Evolutionary conservation across 2,329 filamentous ascomycete species (phyloP).

Genomic region (Colletotrichum musicola): DNA sequence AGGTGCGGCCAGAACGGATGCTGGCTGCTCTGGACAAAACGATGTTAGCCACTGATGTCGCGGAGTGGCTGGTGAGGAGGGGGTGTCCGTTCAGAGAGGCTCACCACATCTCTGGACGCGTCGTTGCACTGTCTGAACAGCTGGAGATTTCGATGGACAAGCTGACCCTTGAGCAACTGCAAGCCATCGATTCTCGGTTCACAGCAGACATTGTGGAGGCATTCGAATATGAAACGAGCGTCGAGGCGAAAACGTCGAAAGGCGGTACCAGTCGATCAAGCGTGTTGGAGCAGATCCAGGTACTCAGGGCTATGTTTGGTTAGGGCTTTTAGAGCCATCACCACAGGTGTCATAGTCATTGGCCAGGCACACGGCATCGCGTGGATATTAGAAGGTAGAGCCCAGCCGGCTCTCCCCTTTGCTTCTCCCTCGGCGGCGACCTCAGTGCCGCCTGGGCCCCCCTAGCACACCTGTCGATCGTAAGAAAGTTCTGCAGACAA

Average conservation of each 20-base stretch:
- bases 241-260: conserved; percentile 76
- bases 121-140: conserved; percentile 78
- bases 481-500: not conserved
- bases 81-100: conserved; percentile 82
- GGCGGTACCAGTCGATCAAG: conserved; percentile 79
- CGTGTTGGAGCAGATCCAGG: conserved; percentile 72
- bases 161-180: conserved; percentile 74
- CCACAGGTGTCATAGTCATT: not conserved
- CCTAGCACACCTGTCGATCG: not conserved
- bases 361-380: not conserved
- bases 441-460: not conserved
- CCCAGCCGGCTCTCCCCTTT: not conserved
- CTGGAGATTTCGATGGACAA: conserved; percentile 75
- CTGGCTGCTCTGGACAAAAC: conserved; percentile 76
- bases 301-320: conserved; percentile 49
- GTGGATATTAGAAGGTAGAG: not conserved
- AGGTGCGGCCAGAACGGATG: conserved; percentile 78
- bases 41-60: conserved; percentile 79
- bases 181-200: conserved; percentile 75
- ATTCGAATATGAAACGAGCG: conserved; percentile 79
- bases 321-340: conserved; percentile 39
- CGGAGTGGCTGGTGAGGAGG: conserved; percentile 72
- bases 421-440: not conserved
- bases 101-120: conserved; percentile 80
- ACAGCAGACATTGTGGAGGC: conserved; percentile 74